These are phyloP conservation scores for Phlebopus sp. DNA, from an alignment of 1,284 basidiomycete genomes.

Conservation along the genomic window DNA sequence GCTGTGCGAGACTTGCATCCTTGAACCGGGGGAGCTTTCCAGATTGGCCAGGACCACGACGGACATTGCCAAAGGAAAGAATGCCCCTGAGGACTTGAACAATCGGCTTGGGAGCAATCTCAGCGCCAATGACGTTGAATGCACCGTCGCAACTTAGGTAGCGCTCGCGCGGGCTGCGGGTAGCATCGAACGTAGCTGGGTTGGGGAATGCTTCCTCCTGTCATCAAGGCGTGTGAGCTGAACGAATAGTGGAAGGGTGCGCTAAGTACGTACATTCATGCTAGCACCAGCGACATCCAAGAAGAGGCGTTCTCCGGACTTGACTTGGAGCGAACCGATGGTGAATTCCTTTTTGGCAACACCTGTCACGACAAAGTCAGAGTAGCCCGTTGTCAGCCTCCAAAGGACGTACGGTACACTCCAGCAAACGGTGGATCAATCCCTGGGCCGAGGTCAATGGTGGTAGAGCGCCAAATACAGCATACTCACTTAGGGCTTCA, in stretches of 20 bases:
- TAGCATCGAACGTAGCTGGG: conserved; percentile 45
- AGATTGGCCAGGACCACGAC: conserved; percentile 51
- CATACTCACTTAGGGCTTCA: conserved; percentile 63
- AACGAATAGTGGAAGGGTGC: background rate
- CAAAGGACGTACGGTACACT: conserved; percentile 20
- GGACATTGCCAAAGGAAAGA: conserved; percentile 46
- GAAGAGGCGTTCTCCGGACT: conserved; percentile 53
- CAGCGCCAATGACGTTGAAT: conserved; percentile 55
- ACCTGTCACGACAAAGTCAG: background rate
- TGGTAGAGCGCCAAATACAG: background rate
- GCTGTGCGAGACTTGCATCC: conserved; percentile 30
- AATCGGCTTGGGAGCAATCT: conserved; percentile 53
- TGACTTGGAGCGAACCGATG: conserved; percentile 42
- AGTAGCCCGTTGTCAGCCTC: background rate
- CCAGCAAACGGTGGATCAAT: conserved; percentile 48
- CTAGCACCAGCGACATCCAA: conserved; percentile 57
- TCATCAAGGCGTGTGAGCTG: background rate
- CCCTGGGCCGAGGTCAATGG: conserved; percentile 31
- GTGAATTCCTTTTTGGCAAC: conserved; percentile 43
- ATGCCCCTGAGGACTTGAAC: conserved; percentile 47
- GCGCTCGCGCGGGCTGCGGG: conserved; percentile 42
- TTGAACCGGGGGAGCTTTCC: conserved; percentile 49
- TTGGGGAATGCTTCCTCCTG: conserved; percentile 51
- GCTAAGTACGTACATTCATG: conserved; percentile 45
- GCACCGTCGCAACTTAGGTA: conserved; percentile 56